A percentile compares a stretch with the other conserved stretches of the same genome.
Conservation (phyloP, 257 asterid genomes). For the Solanum rostratum region DNA sequence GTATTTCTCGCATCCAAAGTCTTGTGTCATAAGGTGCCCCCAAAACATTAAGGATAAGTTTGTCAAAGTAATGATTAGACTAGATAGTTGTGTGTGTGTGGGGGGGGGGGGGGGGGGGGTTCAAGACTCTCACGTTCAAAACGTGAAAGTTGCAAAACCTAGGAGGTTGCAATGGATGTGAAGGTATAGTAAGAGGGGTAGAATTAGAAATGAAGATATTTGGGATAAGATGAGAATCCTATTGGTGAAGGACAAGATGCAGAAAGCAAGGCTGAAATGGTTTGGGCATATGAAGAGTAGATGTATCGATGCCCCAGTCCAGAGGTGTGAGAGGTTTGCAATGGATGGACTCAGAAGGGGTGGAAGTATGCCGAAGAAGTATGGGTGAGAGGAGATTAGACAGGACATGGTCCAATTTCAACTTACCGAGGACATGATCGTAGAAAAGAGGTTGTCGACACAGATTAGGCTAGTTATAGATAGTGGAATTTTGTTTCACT, state of each 20-base stretch:
- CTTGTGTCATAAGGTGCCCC: not conserved
- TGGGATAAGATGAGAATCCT: no score
- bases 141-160: not conserved
- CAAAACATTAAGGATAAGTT: not conserved
- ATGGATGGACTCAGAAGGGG: not conserved
- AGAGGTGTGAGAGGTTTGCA: not conserved
- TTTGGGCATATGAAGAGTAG: not conserved
- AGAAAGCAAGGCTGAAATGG: not conserved
- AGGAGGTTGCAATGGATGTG: no score
- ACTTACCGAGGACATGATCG: not conserved
- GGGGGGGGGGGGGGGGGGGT: no score
- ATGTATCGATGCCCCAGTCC: not conserved
- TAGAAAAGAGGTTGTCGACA: not conserved
- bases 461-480: not conserved
- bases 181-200: no score
- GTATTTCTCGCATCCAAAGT: not conserved
- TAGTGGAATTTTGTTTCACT: not conserved
- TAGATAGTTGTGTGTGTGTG: no score
- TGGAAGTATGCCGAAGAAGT: not conserved
- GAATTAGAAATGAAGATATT: no score
- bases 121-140: not conserved
- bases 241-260: not conserved
- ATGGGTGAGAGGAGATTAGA: not conserved
- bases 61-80: not conserved
- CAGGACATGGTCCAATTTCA: not conserved